Percentiles rank a stretch among this genome's conserved stretches.
phyloP scores from a whole-genome alignment of 352 stramenopile species.

The Phytophthora citrophthora region DNA sequence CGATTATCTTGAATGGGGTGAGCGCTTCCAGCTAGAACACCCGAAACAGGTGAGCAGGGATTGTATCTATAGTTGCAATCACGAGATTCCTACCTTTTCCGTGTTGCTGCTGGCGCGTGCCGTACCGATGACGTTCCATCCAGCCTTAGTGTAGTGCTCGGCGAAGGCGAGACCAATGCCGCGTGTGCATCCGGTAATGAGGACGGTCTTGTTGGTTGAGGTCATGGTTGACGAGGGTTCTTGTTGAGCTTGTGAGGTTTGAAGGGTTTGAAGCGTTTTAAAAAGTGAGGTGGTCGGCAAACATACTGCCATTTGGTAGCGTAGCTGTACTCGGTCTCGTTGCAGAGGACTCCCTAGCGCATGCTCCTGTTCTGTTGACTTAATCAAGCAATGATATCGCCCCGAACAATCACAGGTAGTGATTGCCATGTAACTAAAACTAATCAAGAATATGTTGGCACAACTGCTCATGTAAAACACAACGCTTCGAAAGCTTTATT shows the following conservation, averaged over 20 bases:
- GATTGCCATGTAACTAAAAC: neutral
- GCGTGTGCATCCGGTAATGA: conserved; percentile 16
- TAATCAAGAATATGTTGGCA: too few species aligned
- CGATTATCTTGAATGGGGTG: conserved; percentile 41
- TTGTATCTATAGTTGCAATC: neutral
- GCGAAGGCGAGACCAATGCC: conserved; percentile 45
- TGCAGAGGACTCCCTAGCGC: too few species aligned
- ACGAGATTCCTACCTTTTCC: conserved; percentile 2
- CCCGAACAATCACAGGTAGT: neutral
- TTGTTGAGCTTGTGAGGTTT: neutral
- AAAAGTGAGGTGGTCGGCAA: conserved; percentile 4
- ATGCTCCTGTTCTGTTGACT: too few species aligned
- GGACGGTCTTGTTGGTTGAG: conserved; percentile 13
- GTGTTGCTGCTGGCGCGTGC: conserved; percentile 10
- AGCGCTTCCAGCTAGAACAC: conserved; percentile 19
- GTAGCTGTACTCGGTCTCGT: too few species aligned
- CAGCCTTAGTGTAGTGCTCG: conserved; percentile 31
- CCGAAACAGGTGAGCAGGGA: neutral
- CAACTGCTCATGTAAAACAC: too few species aligned
- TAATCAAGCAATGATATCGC: too few species aligned
- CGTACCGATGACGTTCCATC: conserved; percentile 14
- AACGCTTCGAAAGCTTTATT: too few species aligned
- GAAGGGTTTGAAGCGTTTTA: neutral
- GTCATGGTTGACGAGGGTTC: conserved; percentile 1
- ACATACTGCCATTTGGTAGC: too few species aligned